phyloP scores from a whole-genome alignment of 495 filamentous ascomycete species.

The Aspergillus incahuasiensis region DNA sequence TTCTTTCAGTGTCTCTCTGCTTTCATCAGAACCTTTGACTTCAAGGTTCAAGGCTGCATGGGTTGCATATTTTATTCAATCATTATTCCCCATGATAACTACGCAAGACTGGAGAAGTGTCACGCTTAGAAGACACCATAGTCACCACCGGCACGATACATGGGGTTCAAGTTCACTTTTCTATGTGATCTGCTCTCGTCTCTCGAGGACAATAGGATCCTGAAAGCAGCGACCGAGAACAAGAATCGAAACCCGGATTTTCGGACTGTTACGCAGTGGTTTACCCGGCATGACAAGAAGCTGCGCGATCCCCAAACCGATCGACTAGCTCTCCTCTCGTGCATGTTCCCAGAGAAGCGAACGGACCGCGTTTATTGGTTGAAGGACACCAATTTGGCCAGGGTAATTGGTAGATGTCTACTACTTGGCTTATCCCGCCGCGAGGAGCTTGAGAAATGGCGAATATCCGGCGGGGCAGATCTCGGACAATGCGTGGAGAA shows the following conservation, averaged over 20 bases:
- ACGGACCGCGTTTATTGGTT: slow-evolving; percentile 71
- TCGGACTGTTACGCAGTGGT: slow-evolving; percentile 54
- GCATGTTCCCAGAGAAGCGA: slow-evolving; percentile 68
- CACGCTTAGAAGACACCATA: background rate
- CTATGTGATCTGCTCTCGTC: slow-evolving; percentile 58
- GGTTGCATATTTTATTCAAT: background rate
- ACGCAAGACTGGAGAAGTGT: background rate
- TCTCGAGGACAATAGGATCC: slow-evolving; percentile 42
- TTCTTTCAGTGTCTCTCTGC: background rate
- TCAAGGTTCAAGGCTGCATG: background rate
- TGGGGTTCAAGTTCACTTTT: slow-evolving; percentile 59
- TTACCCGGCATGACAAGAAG: slow-evolving; percentile 45
- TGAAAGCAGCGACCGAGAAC: slow-evolving; percentile 33
- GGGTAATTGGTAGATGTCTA: slow-evolving; percentile 60
- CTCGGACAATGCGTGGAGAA: slow-evolving; percentile 65
- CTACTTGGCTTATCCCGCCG: slow-evolving; percentile 54
- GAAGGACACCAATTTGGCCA: slow-evolving; percentile 53
- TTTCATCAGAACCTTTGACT: background rate
- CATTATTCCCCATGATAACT: background rate
- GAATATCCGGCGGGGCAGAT: slow-evolving; percentile 53
- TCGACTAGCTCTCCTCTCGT: slow-evolving; percentile 59
- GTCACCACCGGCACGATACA: slow-evolving; percentile 32
- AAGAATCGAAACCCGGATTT: slow-evolving; percentile 30
- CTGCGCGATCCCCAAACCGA: slow-evolving; percentile 51
- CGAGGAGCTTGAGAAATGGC: slow-evolving; percentile 60